A percentile compares a stretch with the other conserved stretches of the same genome.
These are phyloP conservation scores for Alnus rubra DNA, from an alignment of 306 rosid species.

Conservation along the genomic window DNA sequence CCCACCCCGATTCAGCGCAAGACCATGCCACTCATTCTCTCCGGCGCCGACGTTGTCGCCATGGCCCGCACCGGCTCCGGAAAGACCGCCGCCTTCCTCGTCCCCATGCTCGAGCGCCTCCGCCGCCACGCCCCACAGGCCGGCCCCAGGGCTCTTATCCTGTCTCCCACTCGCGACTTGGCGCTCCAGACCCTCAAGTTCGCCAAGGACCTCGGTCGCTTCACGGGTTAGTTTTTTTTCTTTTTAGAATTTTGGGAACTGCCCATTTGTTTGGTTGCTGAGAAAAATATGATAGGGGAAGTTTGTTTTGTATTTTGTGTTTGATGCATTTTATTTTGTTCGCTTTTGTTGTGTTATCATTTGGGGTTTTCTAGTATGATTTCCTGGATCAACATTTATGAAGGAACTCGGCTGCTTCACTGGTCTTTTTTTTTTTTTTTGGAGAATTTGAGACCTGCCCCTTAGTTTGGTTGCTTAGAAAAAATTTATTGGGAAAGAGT, in stretches of 20 bases:
- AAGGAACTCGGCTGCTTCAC: no score
- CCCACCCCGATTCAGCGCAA: constrained; percentile 97
- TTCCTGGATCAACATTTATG: no score
- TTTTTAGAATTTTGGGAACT: background rate
- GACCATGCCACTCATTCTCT: constrained; percentile 86
- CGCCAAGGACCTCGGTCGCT: constrained; percentile 71
- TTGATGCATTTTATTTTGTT: no score
- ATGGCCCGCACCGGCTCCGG: constrained; percentile 99
- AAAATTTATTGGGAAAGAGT: no score
- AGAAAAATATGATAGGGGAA: no score
- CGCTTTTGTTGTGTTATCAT: no score
- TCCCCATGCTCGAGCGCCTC: constrained; percentile 87
- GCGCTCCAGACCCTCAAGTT: constrained; percentile 89
- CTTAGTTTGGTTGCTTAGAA: no score
- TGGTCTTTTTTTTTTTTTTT: no score
- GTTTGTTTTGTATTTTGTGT: no score
- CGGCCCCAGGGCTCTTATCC: constrained; percentile 80
- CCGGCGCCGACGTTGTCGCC: constrained; percentile 86
- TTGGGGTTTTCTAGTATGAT: no score
- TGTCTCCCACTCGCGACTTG: constrained; percentile 87
- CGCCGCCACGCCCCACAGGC: constrained; percentile 73
- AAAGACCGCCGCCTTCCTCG: constrained; percentile 88
- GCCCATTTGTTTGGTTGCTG: no score
- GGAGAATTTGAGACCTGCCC: no score
- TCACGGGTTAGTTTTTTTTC: constrained; percentile 47